These are phyloP conservation scores for Avicennia marina DNA, from an alignment of 257 asterid species.

Conservation along the genomic window DNA sequence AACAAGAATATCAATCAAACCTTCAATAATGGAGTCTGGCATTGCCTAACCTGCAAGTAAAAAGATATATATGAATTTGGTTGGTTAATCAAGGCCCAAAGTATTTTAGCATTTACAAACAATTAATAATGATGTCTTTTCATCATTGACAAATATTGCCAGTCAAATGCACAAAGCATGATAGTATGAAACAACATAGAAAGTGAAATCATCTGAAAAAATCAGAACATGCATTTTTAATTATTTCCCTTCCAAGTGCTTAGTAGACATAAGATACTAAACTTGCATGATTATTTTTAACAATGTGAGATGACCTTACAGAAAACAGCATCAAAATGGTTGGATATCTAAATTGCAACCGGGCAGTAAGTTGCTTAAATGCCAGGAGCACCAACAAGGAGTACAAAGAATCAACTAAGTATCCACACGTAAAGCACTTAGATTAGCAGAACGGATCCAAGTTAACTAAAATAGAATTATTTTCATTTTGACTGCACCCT, in stretches of 20 bases:
- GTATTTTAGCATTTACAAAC: not conserved
- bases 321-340: not conserved
- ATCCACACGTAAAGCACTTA: not conserved
- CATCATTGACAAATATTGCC: not conserved
- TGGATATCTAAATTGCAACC: not conserved
- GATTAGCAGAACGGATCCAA: not conserved
- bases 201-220: not conserved
- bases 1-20: constrained; percentile 28
- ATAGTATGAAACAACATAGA: not conserved
- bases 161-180: constrained; percentile 2
- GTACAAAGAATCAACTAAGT: not conserved
- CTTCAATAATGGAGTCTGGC: constrained; percentile 64
- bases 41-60: constrained; percentile 63
- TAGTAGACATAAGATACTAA: not conserved
- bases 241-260: not conserved
- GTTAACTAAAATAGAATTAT: not conserved
- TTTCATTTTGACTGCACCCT: not conserved
- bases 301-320: not conserved
- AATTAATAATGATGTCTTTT: not conserved
- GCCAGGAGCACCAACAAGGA: not conserved
- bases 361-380: not conserved
- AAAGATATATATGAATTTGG: constrained; percentile 11
- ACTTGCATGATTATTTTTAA: not conserved
- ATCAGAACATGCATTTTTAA: not conserved
- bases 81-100: constrained; percentile 3